These are phyloP conservation scores for Paecilomyces formosus DNA, from an alignment of 2,329 filamentous ascomycete species.

Conservation along the genomic window DNA sequence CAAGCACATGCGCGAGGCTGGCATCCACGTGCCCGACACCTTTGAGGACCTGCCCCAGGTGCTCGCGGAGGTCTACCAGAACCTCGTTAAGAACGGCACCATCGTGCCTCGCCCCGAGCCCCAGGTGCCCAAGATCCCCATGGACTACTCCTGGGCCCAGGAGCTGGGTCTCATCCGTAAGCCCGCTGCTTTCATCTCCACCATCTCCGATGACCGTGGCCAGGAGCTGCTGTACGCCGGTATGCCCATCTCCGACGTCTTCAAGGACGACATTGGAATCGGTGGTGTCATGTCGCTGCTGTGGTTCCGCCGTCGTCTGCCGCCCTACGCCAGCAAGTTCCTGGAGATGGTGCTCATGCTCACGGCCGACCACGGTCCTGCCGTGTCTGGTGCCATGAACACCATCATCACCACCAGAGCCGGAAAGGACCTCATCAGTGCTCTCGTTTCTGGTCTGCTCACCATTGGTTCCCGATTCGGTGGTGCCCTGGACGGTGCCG, in stretches of 20 bases:
- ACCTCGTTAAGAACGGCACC: constrained; percentile 74
- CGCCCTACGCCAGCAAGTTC: constrained; percentile 95
- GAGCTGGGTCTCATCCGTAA: constrained; percentile 99
- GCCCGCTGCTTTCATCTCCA: constrained; percentile 98
- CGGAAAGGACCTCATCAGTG: constrained; percentile 95
- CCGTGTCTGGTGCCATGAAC: constrained; percentile 99
- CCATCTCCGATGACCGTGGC: constrained; percentile 98
- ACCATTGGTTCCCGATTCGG: constrained; percentile 98
- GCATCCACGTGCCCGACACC: constrained; percentile 88
- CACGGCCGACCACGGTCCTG: constrained; percentile 96
- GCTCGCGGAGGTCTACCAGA: constrained; percentile 77
- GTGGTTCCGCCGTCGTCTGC: constrained; percentile 98
- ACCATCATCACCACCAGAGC: constrained; percentile 99
- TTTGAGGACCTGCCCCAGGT: constrained; percentile 87
- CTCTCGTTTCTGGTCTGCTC: constrained; percentile 90
- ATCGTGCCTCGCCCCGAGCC: constrained; percentile 85
- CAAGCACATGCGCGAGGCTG: constrained; percentile 89
- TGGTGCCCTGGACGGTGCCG: constrained; percentile 94
- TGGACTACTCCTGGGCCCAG: constrained; percentile 99
- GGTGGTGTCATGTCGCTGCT: constrained; percentile 99
- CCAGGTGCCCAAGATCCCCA: constrained; percentile 94
- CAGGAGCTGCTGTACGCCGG: constrained; percentile 98
- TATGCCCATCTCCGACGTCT: constrained; percentile 99
- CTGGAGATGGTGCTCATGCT: constrained; percentile 99
- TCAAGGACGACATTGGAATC: constrained; percentile 97